These are phyloP conservation scores for Penicillium subrubescens DNA, from an alignment of 495 filamentous ascomycete species.

Conservation along the genomic window DNA sequence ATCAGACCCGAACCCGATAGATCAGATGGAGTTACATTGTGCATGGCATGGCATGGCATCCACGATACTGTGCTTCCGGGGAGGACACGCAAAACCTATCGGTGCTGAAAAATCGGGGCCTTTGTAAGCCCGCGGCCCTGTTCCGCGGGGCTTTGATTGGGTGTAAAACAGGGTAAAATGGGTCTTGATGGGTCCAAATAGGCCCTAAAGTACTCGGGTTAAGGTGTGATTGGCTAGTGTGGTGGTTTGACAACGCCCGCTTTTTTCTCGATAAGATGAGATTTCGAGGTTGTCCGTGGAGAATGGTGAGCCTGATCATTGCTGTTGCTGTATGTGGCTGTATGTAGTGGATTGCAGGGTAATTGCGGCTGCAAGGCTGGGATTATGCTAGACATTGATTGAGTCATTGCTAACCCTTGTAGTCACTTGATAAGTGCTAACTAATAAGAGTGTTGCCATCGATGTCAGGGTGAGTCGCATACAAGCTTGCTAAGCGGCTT, in stretches of 20 bases:
- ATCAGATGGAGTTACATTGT: background rate
- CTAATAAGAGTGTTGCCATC: too few relatives aligned
- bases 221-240: background rate
- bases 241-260: background rate
- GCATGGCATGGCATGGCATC: background rate
- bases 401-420: too few relatives aligned
- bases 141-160: conserved; percentile 5
- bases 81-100: background rate
- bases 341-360: too few relatives aligned
- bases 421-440: background rate
- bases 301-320: background rate
- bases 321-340: too few relatives aligned
- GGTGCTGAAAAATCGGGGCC: background rate
- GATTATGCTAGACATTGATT: background rate
- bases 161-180: background rate
- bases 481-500: background rate
- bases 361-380: background rate
- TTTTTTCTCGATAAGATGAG: background rate
- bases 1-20: background rate
- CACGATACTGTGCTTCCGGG: background rate
- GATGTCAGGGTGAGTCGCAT: too few relatives aligned
- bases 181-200: background rate
- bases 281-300: background rate
- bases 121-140: background rate
- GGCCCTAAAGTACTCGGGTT: background rate